phyloP scores from a whole-genome alignment of 2,329 filamentous ascomycete species.

The Aspergillus sp. region DNA sequence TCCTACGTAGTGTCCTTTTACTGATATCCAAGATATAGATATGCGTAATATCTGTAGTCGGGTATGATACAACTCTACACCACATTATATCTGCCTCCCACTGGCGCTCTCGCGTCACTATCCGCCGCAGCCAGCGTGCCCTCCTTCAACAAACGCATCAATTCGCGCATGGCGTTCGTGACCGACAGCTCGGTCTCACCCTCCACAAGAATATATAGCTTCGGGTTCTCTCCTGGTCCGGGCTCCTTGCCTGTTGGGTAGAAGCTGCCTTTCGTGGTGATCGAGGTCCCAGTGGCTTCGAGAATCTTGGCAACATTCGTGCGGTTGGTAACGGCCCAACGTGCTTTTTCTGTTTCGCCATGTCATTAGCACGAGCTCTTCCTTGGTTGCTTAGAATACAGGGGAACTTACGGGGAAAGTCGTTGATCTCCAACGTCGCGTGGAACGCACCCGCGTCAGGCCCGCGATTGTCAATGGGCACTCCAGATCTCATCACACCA shows the following conservation, averaged over 20 bases:
- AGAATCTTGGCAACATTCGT: conserved; percentile 98
- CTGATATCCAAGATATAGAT: too few relatives aligned
- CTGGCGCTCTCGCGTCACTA: conserved; percentile 75
- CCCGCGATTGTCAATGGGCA: conserved; percentile 97
- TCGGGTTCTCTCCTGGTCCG: conserved; percentile 72
- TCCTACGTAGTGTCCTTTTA: too few relatives aligned
- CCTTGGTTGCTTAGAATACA: not conserved
- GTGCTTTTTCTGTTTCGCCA: conserved; percentile 68
- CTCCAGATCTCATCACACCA: conserved; percentile 84
- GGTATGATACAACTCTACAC: conserved; percentile 49
- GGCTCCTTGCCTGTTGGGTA: conserved; percentile 82
- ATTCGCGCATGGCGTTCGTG: conserved; percentile 82
- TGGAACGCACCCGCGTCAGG: conserved; percentile 96
- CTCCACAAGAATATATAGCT: conserved; percentile 96
- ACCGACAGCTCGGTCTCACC: conserved; percentile 94
- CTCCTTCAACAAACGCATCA: conserved; percentile 84
- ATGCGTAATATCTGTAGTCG: not conserved
- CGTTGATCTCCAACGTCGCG: conserved; percentile 96
- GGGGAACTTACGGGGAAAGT: conserved; percentile 72
- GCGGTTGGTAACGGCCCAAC: conserved; percentile 97
- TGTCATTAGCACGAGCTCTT: conserved; percentile 9
- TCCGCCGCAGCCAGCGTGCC: conserved; percentile 87
- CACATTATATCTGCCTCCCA: conserved; percentile 82
- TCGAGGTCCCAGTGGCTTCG: conserved; percentile 89
- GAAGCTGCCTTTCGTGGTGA: conserved; percentile 94